Percentiles rank a stretch among this genome's conserved stretches.
Conservation (phyloP, 2,329 filamentous ascomycete genomes). For the Coniochaeta sp. region DNA sequence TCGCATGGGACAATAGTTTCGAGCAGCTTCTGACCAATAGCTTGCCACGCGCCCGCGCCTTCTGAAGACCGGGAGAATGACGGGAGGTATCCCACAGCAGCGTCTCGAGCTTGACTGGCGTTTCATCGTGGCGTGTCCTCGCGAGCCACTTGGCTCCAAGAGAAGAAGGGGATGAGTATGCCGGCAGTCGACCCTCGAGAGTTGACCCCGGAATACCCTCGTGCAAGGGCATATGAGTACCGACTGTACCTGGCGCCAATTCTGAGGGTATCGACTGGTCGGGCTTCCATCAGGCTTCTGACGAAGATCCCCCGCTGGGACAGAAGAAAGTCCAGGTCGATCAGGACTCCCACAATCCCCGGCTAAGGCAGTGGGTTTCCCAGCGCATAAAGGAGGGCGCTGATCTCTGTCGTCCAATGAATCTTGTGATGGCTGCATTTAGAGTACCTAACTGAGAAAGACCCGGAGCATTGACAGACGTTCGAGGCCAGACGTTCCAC, state of each 20-base stretch:
- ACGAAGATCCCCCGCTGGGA: conserved; percentile 1
- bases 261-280: not conserved
- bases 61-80: conserved; percentile 3
- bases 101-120: conserved; percentile 2
- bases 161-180: not conserved
- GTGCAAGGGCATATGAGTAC: not conserved
- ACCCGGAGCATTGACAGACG: not conserved
- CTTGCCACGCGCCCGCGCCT: conserved; percentile 14
- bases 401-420: not conserved
- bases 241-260: not conserved
- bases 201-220: not conserved
- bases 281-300: conserved; percentile 1
- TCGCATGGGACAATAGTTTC: conserved; percentile 14
- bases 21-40: conserved; percentile 17
- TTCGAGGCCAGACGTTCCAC: conserved; percentile 6
- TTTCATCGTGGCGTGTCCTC: not conserved
- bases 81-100: conserved; percentile 2
- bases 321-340: not conserved
- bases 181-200: not conserved
- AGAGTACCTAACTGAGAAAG: not conserved
- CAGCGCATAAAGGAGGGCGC: not conserved
- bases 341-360: not conserved
- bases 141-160: not conserved
- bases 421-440: not conserved
- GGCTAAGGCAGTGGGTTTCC: not conserved